Evolutionary conservation across 306 rosid genomes (phyloP).

Genomic region (Lathyrus aphaca): DNA sequence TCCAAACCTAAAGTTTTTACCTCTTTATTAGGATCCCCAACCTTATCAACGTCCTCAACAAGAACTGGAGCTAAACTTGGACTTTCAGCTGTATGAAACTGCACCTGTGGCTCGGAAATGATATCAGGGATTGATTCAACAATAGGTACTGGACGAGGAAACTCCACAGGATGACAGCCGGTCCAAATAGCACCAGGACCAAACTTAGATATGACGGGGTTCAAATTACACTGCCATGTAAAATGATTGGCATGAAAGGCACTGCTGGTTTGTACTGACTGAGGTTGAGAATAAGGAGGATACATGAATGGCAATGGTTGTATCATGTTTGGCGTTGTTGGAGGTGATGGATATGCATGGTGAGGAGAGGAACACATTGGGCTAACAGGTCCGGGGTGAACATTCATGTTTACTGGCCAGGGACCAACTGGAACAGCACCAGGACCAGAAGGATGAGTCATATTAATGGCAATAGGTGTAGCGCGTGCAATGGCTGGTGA

Average conservation of each 20-base stretch:
- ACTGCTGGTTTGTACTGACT: constrained; percentile 67
- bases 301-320: constrained; percentile 85
- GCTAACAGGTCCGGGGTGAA: constrained; percentile 73
- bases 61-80: constrained; percentile 50
- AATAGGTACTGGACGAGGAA: constrained; percentile 72
- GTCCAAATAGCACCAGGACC: constrained; percentile 76
- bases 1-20: constrained; percentile 45
- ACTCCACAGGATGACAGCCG: constrained; percentile 80
- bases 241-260: constrained; percentile 83
- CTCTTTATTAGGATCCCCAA: constrained; percentile 57
- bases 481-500: constrained; percentile 68
- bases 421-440: constrained; percentile 68
- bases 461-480: constrained; percentile 71
- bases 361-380: constrained; percentile 92
- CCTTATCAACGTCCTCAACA: constrained; percentile 55
- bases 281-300: constrained; percentile 83
- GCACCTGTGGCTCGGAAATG: constrained; percentile 54
- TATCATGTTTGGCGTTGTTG: constrained; percentile 88
- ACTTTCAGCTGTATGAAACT: constrained; percentile 50
- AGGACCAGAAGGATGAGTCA: constrained; percentile 68
- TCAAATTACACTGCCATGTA: constrained; percentile 80
- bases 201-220: constrained; percentile 63
- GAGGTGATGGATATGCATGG: constrained; percentile 88
- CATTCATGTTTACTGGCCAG: constrained; percentile 90
- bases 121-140: constrained; percentile 59